Base-by-base conservation (phyloP, 1,284 basidiomycete species). In the Marasmius oreades region DNA sequence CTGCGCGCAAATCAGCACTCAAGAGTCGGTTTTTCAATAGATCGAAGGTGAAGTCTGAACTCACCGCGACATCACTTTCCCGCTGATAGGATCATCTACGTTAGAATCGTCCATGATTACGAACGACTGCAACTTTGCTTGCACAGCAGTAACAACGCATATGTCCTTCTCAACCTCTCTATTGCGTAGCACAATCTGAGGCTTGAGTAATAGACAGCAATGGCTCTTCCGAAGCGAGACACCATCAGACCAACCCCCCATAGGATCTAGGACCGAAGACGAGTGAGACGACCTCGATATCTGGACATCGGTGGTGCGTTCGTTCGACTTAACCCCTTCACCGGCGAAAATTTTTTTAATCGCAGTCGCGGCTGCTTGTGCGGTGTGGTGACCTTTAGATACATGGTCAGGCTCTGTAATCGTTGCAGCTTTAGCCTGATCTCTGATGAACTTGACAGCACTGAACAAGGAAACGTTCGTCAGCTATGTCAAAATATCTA, bases 181-280 rank as follows among this genome's bases (percentile, higher is more conserved):
- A 62, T 86, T 90, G 36, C 84, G 79, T 26, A 98, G 74, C 2
- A 95, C 86, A 50, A 98, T 82, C 70, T 98, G 96, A 16, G 96
- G 95, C 66, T 95, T 95, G 57, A 97, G 75, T 16, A 98, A 79
- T 23, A 96, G 77, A 63, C 92, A 89, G 63, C 92, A 89, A 67
- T 93, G 86, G 56, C 86, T 86, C 61, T 90, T 87, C 54, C 70
- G 73, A 42, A 86, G 75, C 31, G 84, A 79, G 45, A 90, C 84
- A 0, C 84, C 86, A 39, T 87, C 82, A 20, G 79, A 79, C 86
- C 86, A 90, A 14, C 88, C 89, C 51, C 79, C 74, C 54, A 89
- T 69, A n/a, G 88, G 88, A 55, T 88, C 79, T 18, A 81, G 66
- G 10, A 10, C 5, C 52, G 68, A 62, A 53, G 68, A 64, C 24